phyloP scores from a whole-genome alignment of 345 rosid species.

The Microcos paniculata region DNA sequence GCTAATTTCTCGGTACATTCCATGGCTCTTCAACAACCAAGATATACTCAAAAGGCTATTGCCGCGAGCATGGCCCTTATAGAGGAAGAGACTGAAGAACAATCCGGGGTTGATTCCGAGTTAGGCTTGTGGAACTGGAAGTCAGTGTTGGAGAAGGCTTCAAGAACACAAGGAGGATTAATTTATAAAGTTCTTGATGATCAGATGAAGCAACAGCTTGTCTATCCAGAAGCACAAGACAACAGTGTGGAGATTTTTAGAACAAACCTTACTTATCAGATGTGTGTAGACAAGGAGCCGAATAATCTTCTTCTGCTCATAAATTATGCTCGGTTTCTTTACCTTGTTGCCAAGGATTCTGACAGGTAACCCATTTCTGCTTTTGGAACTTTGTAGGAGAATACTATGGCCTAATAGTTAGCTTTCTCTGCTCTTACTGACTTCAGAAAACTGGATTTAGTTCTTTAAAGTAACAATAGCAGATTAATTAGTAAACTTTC shows the following conservation, averaged over 20 bases:
- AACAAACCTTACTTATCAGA: constrained; percentile 59
- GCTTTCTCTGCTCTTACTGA: too few species aligned
- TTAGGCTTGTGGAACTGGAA: constrained; percentile 55
- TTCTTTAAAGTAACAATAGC: not conserved
- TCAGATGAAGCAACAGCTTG: constrained; percentile 31
- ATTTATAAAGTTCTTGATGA: constrained; percentile 34
- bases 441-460: too few species aligned
- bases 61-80: not conserved
- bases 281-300: constrained; percentile 60
- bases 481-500: not conserved
- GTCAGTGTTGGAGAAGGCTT: constrained; percentile 48
- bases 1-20: constrained; percentile 72
- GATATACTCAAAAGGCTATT: not conserved
- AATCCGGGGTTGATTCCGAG: constrained; percentile 26
- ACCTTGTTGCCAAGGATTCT: constrained; percentile 47
- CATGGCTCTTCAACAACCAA: constrained; percentile 27
- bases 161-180: constrained; percentile 29
- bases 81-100: constrained; percentile 18
- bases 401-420: too few species aligned
- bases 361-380: too few species aligned
- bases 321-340: constrained; percentile 77
- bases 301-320: constrained; percentile 50
- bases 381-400: too few species aligned
- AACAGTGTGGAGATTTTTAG: constrained; percentile 42
- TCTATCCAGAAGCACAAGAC: constrained; percentile 40